Evolutionary conservation across 1,284 basidiomycete genomes (phyloP), one percentile per base, ranked within the genome.

Genomic region (Tylopilus sp.): DNA sequence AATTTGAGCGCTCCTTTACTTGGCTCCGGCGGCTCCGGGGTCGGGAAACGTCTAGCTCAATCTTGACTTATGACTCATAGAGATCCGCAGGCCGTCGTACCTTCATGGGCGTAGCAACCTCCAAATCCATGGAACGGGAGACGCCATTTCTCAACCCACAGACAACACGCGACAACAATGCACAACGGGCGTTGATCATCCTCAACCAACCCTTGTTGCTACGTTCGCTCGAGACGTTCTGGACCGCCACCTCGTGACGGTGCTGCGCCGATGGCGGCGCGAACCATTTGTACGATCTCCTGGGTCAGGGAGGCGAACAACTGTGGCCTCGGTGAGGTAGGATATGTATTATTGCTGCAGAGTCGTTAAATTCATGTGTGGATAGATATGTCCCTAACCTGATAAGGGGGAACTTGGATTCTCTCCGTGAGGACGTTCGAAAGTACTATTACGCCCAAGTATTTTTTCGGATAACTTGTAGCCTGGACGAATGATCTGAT

Each of bases 391-490:
- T 91, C 3, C 97, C 97, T 0, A 87, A 97, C 74, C 80, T 97
- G 41, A 94, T 99, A 77, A 95, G 95, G 77, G 97, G 97, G 54
- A 97, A 99, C 76, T 80, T 99, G 39, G 97, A 99, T 78, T 98
- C 96, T 12, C 77, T 98, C 39, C 85, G 94, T 12, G 78, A 84
- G 4, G 92, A 96, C 57, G 95, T 97, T 16, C 83, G 83, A 47
- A 76, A 77, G 10, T 95, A 89, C 74, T 99, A 97, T 76, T 77
- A 82, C 19, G 76, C 80, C 0, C 82, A 85, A 68, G 95, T 92
- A n/a, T 64, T 54, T 84, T 69, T 44, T 53, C 53, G 13, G 1
- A 57, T 49, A n/a, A 55, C 32, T 65, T 53, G 58, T 38, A 52
- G 54, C 52, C 51, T 38, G 22, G n/a, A 57, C 56, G 56, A 54